Conservation (phyloP, 2,329 filamentous ascomycete genomes). For the Coniochaeta prunicola region DNA sequence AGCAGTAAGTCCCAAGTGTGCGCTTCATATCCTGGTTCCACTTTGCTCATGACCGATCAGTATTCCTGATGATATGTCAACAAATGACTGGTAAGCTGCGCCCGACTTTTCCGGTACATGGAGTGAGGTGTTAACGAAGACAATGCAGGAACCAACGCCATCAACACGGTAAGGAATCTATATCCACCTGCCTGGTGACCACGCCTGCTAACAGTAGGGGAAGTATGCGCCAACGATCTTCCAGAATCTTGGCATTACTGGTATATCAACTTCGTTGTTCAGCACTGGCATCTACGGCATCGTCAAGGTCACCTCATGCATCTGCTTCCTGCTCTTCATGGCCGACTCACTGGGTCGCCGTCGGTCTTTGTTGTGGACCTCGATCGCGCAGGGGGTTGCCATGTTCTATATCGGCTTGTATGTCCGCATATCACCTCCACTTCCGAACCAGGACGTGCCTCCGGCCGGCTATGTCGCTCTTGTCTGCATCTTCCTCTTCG, state of each 20-base stretch:
- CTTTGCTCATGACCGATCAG: constrained; percentile 35
- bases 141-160: constrained; percentile 18
- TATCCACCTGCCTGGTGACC: background rate
- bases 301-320: constrained; percentile 52
- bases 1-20: background rate
- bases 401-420: constrained; percentile 65
- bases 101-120: constrained; percentile 23
- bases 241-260: constrained; percentile 27
- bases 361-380: constrained; percentile 51
- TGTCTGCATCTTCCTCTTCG: constrained; percentile 61
- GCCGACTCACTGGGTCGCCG: constrained; percentile 54
- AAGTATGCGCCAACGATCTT: constrained; percentile 24
- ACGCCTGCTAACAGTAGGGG: background rate
- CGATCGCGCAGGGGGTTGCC: constrained; percentile 48
- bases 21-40: background rate
- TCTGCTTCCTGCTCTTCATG: constrained; percentile 51
- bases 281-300: constrained; percentile 58
- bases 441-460: constrained; percentile 39
- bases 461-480: constrained; percentile 57
- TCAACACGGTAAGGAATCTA: constrained; percentile 16
- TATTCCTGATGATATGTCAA: constrained; percentile 58
- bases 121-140: background rate
- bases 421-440: constrained; percentile 48
- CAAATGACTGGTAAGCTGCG: constrained; percentile 48
- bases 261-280: constrained; percentile 46